These are phyloP conservation scores for Acorus calamus DNA, from an alignment of 106 monocot genomes.

Conservation along the genomic window DNA sequence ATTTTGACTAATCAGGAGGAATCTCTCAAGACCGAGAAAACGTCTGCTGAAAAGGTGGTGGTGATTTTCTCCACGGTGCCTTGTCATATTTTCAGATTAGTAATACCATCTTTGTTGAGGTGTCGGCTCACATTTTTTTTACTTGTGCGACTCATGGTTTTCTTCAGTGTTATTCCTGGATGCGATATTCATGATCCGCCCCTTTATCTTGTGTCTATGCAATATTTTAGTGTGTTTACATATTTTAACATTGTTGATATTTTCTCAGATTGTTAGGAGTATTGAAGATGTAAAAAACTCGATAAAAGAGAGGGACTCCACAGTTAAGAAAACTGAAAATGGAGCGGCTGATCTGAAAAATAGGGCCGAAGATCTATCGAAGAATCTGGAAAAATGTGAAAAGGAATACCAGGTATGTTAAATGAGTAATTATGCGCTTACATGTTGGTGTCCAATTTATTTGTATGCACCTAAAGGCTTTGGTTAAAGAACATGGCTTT, in stretches of 20 bases:
- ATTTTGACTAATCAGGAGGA: conserved; percentile 68
- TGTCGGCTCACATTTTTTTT: no score
- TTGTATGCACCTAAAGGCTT: no score
- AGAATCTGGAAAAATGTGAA: conserved; percentile 58
- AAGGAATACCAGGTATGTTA: conserved; percentile 70
- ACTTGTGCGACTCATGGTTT: background rate
- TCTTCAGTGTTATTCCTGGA: background rate
- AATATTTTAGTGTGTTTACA: background rate
- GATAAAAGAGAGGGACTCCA: conserved; percentile 57
- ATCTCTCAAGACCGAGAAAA: conserved; percentile 45
- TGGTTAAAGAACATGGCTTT: conserved; percentile 1
- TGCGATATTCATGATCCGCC: background rate
- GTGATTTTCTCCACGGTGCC: background rate
- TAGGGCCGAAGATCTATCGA: conserved; percentile 55
- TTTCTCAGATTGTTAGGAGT: conserved; percentile 43
- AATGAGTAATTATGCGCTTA: background rate
- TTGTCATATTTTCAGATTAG: no score
- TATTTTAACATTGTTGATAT: background rate
- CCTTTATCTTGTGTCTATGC: background rate
- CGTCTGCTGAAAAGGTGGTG: conserved; percentile 53
- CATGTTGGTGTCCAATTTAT: no score
- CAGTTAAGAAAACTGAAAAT: conserved; percentile 55
- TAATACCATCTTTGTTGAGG: no score
- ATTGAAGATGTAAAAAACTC: conserved; percentile 75
- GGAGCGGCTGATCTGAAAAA: conserved; percentile 68